These are phyloP conservation scores for Micractinium sp. DNA, from an alignment of 139 green algal genomes.

Conservation along the genomic window DNA sequence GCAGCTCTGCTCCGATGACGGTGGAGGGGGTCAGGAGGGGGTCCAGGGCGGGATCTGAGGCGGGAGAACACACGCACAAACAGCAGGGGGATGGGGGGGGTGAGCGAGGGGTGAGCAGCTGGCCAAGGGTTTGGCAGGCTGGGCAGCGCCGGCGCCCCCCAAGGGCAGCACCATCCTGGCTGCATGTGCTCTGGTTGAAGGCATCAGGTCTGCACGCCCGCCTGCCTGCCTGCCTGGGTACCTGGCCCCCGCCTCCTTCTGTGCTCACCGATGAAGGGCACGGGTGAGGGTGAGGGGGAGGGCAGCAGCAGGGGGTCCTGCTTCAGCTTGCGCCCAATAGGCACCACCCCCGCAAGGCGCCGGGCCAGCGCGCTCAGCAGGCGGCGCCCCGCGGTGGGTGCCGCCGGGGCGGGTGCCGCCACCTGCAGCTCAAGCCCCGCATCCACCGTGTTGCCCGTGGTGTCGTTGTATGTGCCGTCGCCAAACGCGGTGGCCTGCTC, in stretches of 20 bases:
- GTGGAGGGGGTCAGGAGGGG: neutral
- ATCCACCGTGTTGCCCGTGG: neutral
- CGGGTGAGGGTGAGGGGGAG: neutral
- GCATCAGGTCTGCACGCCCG: too few relatives aligned
- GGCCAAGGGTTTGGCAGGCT: neutral
- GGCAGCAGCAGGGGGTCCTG: neutral
- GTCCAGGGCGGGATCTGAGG: neutral
- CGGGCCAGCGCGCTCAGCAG: neutral
- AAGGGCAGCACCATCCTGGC: neutral
- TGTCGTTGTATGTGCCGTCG: slow-evolving; percentile 17
- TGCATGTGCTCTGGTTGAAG: neutral
- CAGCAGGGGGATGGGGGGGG: neutral
- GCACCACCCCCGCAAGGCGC: neutral
- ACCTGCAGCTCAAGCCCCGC: neutral
- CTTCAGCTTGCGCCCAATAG: neutral
- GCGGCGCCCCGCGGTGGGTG: neutral
- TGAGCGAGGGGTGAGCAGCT: neutral
- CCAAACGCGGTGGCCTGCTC: neutral
- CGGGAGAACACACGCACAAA: neutral
- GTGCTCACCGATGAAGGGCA: neutral
- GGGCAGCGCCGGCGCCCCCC: too few relatives aligned
- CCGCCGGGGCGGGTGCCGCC: neutral
- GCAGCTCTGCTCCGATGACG: slow-evolving; percentile 20
- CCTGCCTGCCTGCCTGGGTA: too few relatives aligned
- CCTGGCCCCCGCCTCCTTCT: too few relatives aligned